phyloP scores from a whole-genome alignment of 2,329 filamentous ascomycete species.

The Ophiostoma tasmaniense region DNA sequence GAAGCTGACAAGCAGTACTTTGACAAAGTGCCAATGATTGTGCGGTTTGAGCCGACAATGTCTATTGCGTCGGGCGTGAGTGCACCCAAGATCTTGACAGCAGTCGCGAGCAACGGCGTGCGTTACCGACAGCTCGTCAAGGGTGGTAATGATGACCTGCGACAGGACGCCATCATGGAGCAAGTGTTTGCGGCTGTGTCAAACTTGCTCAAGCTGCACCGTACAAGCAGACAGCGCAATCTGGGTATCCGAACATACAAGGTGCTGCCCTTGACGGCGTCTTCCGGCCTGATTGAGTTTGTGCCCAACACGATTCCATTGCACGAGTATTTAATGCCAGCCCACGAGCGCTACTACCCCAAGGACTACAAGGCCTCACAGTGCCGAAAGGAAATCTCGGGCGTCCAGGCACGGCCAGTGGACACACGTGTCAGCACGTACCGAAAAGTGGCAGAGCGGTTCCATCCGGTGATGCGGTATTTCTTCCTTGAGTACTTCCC shows the following conservation, averaged over 20 bases:
- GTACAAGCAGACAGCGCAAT: conserved; percentile 76
- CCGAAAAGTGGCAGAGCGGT: conserved; percentile 67
- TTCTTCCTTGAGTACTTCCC: conserved; percentile 95
- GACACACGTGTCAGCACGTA: conserved; percentile 68
- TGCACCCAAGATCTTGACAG: conserved; percentile 86
- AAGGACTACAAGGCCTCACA: conserved; percentile 67
- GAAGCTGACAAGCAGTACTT: conserved; percentile 67
- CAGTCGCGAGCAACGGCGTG: conserved; percentile 65
- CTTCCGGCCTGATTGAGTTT: conserved; percentile 91
- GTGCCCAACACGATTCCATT: conserved; percentile 88
- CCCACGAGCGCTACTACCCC: conserved; percentile 79
- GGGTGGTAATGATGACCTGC: conserved; percentile 88
- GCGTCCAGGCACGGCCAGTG: conserved; percentile 59
- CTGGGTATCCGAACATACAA: conserved; percentile 94
- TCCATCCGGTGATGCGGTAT: conserved; percentile 88
- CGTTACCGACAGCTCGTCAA: conserved; percentile 89
- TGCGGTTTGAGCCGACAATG: conserved; percentile 64
- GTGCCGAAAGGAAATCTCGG: conserved; percentile 72
- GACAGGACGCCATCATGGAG: conserved; percentile 98
- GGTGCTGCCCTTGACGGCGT: conserved; percentile 77
- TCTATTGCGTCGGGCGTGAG: conserved; percentile 84
- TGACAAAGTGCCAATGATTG: conserved; percentile 59
- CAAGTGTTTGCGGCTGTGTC: conserved; percentile 97
- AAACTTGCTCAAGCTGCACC: conserved; percentile 76
- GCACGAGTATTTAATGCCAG: conserved; percentile 84